These are phyloP conservation scores for Logfia minima DNA, from an alignment of 129 eudicot genomes.

Conservation along the genomic window DNA sequence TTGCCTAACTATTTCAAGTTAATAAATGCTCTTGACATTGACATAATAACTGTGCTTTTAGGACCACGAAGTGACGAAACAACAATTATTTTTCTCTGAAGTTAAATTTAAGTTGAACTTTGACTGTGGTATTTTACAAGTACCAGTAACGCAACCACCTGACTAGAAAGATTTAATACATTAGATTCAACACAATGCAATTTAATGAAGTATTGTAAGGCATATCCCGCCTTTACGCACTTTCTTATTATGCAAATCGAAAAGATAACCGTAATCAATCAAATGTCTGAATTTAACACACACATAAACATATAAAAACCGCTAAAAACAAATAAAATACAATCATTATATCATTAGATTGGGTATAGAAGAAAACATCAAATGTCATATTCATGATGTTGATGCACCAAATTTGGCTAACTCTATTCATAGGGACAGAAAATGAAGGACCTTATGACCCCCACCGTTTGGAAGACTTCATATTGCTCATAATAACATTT, in stretches of 20 bases:
- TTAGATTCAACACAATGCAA: not conserved
- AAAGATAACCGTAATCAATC: no score
- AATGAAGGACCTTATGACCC: constrained; percentile 11
- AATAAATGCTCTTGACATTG: constrained; percentile 15
- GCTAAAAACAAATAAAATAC: no score
- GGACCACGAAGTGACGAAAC: constrained; percentile 7
- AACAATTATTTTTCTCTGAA: not conserved
- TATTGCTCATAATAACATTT: constrained; percentile 14
- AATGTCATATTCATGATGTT: constrained; percentile 3
- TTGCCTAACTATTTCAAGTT: constrained; percentile 2
- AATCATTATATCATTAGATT: not conserved
- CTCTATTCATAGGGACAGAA: constrained; percentile 23
- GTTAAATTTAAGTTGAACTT: not conserved
- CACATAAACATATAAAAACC: no score
- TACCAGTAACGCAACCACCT: not conserved
- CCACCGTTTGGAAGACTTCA: constrained; percentile 7
- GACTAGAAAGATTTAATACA: not conserved
- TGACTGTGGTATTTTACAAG: no score
- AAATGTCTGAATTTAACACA: no score
- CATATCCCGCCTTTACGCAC: no score
- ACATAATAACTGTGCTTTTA: not conserved
- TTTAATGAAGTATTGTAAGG: not conserved
- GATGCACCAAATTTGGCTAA: constrained; percentile 2
- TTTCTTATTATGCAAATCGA: no score
- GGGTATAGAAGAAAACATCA: not conserved